Evolutionary conservation across 768 basidiomycete species (phyloP).

Genomic region (Russula ochroleuca): DNA sequence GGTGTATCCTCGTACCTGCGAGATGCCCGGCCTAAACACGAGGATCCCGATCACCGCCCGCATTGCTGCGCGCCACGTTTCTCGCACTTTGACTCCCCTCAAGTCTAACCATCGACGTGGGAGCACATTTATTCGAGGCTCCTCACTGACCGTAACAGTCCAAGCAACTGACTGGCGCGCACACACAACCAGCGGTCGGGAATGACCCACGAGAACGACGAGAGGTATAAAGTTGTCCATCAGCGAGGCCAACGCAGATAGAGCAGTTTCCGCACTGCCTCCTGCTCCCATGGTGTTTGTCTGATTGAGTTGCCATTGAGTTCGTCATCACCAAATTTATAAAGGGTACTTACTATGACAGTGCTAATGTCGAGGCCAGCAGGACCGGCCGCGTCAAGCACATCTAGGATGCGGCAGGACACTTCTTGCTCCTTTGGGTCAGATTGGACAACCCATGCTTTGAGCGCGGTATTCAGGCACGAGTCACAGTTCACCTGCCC

Average conservation of each 20-base stretch:
- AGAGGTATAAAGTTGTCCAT: conserved; percentile 49
- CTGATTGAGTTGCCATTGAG: neutral
- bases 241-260: conserved; percentile 40
- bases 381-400: conserved; percentile 20
- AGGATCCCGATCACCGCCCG: conserved; percentile 63
- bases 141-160: conserved; percentile 52
- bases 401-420: neutral
- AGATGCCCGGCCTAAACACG: conserved; percentile 67
- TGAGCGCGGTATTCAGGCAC: conserved; percentile 32
- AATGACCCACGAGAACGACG: conserved; percentile 66
- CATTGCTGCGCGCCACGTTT: conserved; percentile 69
- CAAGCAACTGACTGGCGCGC: conserved; percentile 48
- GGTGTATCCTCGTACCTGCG: conserved; percentile 48
- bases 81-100: conserved; percentile 52
- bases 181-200: conserved; percentile 51
- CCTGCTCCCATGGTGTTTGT: neutral
- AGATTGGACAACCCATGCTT: conserved; percentile 27
- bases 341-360: conserved; percentile 32
- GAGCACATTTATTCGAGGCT: conserved; percentile 44
- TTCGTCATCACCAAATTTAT: neutral
- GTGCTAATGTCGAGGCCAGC: conserved; percentile 30
- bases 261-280: conserved; percentile 28
- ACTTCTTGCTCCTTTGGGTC: conserved; percentile 11
- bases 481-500: conserved; percentile 35
- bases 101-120: conserved; percentile 80